Conservation (phyloP, 805 yeast species). For the Schizosaccharomyces octosporus region DNA sequence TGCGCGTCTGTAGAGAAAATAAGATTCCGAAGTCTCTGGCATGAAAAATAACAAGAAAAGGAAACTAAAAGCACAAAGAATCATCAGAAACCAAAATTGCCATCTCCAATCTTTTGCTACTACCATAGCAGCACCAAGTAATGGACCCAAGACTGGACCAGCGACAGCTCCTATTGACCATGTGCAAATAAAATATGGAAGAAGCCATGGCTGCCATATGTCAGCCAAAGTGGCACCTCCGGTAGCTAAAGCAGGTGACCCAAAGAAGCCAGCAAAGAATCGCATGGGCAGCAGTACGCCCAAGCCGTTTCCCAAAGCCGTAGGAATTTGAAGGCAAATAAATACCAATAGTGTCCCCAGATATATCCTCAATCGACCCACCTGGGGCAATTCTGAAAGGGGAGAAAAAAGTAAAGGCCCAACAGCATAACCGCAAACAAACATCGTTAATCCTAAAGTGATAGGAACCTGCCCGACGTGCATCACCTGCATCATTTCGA, state of each 20-base stretch:
- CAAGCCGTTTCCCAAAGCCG: conserved; percentile 25
- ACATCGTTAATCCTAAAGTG: conserved; percentile 27
- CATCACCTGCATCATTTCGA: conserved; percentile 22
- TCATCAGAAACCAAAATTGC: conserved; percentile 10
- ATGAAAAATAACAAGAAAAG: conserved; percentile 18
- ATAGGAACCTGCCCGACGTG: conserved; percentile 22
- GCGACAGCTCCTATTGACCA: conserved; percentile 29
- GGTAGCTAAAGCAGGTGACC: conserved; percentile 32
- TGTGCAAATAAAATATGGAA: conserved; percentile 24
- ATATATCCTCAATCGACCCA: conserved; percentile 31
- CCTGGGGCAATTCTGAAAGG: conserved; percentile 26
- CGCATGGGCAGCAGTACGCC: conserved; percentile 26
- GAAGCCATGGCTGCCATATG: conserved; percentile 17
- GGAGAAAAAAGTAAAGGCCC: conserved; percentile 39
- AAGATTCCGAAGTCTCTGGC: conserved; percentile 26
- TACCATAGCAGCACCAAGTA: conserved; percentile 27
- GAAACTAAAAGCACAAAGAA: conserved; percentile 17
- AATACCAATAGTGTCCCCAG: conserved; percentile 22
- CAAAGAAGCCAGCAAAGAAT: conserved; percentile 30
- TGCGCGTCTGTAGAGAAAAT: conserved; percentile 27
- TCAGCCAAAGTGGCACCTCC: conserved; percentile 37
- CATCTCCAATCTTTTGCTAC: conserved; percentile 28
- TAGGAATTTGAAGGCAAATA: conserved; percentile 27
- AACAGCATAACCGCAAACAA: conserved; percentile 34
- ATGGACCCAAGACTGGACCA: conserved; percentile 33